Evolutionary conservation across 495 filamentous ascomycete species (phyloP), one percentile per base, ranked within the genome.

Genomic region (Podospora fimiseda): DNA sequence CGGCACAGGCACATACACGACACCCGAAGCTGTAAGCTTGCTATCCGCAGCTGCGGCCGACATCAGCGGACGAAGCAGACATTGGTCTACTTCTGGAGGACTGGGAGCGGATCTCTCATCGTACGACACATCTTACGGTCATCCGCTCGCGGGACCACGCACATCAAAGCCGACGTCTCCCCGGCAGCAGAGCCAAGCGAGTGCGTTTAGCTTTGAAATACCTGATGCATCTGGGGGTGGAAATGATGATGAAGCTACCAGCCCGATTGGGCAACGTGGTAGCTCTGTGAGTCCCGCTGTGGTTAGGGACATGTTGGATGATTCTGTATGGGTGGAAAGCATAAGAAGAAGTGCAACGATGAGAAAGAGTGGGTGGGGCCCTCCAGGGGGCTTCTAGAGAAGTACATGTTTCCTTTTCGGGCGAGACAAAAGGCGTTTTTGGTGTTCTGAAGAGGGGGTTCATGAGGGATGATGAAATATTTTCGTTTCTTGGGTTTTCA

Each of bases 321-420:
- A 89, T 56, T 93, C 89, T 37, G 88, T 85, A 16, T 96, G 91
- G 91, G 88, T 90, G 47, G 86, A 90, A 70, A 95, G 89, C 74
- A 88, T 96, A 45, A 77, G 90, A 53, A 80, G 89, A 50, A 95
- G 90, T 69, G 89, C 93, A 56, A 95, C 89, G 44, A 79, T 83
- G 71, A 81, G 84, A 43, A 56, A 53, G 46, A 55, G 50, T 22
- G 47, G 53, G 40, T 47, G 61, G 56, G 44, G 52, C 20, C 11
- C 48, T 18, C 14, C 42, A 16, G 41, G 61, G 46, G 42, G 50
- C 44, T 55, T 58, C 40, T 30, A 48, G 21, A 38, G 22, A n/a
- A n/a, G n/a, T n/a, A n/a, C n/a, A n/a, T n/a, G n/a, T n/a, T n/a
- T n/a, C n/a, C n/a, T n/a, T n/a, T n/a, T n/a, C n/a, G n/a, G n/a